Evolutionary conservation across 352 stramenopile species (phyloP), one percentile per base, ranked within the genome.

Genomic region (Bremia lactucae): DNA sequence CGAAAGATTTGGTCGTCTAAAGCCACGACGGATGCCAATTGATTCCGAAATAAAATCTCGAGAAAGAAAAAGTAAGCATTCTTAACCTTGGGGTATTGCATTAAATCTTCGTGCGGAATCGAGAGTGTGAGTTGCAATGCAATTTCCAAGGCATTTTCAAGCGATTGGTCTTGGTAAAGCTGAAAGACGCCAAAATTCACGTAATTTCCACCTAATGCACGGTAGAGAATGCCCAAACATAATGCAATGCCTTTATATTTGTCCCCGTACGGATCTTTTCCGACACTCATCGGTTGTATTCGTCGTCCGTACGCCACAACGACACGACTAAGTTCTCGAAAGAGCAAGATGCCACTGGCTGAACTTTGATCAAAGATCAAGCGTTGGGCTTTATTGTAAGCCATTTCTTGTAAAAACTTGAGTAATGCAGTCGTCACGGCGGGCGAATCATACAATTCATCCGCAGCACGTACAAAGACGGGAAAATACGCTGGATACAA

Each of bases 101-200:
- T 95, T 40, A 98, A 66, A 57, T 98, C 94, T 38, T 97, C 87
- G 34, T 98, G 67, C 14, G 96, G 94, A 35, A 98, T 96, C 26
- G 81, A 95, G 14, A 98, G 68, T 24, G 93, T 80, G 56, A 99
- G 77, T 53, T 97, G 83, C 46, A 99, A 52, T 13, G 85, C 88
- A 20, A 98, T 82, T 55, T 98, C 90, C 16, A 99, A 60, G 15
- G 95, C 87, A 61, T 93, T 96, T 45, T 98, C 90, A 26, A 89
- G 57, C 18, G 80, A 90, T 53, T 90, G 74, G 70, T 99, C 96
- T 52, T 98, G 96, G 71, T 99, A 99, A 28, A 98, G 69, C 58
- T 96, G 89, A 68, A 99, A 99, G 16, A 99, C 96, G 43, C 96
- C 96, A 65, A 99, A 98, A 61, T 97, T 98, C 39, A 98, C 94